These are phyloP conservation scores for Tubosaeta sp. DNA, from an alignment of 768 basidiomycete genomes.

Conservation along the genomic window DNA sequence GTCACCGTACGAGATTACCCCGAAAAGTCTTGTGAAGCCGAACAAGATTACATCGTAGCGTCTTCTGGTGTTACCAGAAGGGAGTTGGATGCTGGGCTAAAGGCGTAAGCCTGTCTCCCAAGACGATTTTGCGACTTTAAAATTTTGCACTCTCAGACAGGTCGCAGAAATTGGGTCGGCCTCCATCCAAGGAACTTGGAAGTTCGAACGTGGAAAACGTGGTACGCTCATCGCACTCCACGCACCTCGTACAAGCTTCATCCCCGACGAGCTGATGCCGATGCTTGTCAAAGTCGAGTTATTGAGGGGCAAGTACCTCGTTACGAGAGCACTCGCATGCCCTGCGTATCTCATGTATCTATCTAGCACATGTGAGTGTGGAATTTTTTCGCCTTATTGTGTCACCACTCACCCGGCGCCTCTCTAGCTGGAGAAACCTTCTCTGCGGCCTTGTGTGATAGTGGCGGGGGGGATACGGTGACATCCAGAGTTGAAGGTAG, in stretches of 20 bases:
- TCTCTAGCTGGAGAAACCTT: conserved; percentile 9
- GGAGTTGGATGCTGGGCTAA: conserved; percentile 8
- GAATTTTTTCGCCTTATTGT: not conserved
- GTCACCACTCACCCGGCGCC: not conserved
- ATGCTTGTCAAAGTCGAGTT: conserved; percentile 4
- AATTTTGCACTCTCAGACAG: not conserved
- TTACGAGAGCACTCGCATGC: conserved; percentile 24
- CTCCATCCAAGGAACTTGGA: conserved; percentile 28
- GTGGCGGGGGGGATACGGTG: not conserved
- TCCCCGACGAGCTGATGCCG: conserved; percentile 1
- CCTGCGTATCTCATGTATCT: conserved; percentile 26
- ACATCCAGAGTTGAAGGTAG: not conserved
- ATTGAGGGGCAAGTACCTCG: conserved; percentile 21
- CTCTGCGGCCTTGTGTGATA: conserved; percentile 8
- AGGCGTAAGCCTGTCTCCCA: not conserved
- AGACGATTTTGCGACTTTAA: too few species aligned
- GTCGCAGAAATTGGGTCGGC: conserved; percentile 14
- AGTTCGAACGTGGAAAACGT: conserved; percentile 20
- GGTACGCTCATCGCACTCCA: conserved; percentile 29
- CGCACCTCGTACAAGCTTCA: conserved; percentile 16
- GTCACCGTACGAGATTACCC: conserved; percentile 1
- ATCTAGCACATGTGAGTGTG: conserved; percentile 12
- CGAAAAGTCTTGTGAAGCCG: conserved; percentile 3
- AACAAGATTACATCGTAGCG: conserved; percentile 17
- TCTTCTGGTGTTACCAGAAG: conserved; percentile 16